A percentile compares a stretch with the other conserved stretches of the same genome.
Evolutionary conservation across 495 filamentous ascomycete genomes (phyloP).

Genomic region (Hypoxylon lienhwacheense): DNA sequence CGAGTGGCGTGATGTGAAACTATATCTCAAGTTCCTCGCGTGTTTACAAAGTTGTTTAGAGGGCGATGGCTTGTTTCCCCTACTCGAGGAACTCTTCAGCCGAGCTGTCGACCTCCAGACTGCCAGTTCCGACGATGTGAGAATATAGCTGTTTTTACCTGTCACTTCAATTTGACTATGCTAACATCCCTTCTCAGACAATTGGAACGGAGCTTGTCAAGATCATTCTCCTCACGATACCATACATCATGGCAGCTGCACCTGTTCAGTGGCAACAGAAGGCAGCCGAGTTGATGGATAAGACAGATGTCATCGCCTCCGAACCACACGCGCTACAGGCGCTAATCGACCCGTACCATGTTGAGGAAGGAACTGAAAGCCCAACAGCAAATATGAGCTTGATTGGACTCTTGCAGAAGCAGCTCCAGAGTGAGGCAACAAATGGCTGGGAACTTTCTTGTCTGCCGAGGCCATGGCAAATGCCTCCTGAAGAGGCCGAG

Average conservation of each 20-base stretch:
- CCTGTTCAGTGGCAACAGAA: slow-evolving; percentile 64
- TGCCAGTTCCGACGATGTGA: slow-evolving; percentile 84
- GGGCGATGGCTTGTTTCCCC: slow-evolving; percentile 80
- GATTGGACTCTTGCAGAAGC: slow-evolving; percentile 81
- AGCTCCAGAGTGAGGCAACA: slow-evolving; percentile 71
- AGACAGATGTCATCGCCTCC: slow-evolving; percentile 87
- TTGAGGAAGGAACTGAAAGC: slow-evolving; percentile 48
- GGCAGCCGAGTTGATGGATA: slow-evolving; percentile 77
- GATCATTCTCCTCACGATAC: slow-evolving; percentile 89
- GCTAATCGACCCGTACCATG: slow-evolving; percentile 79
- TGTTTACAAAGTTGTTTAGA: slow-evolving; percentile 78
- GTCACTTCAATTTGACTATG: slow-evolving; percentile 1
- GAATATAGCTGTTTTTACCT: slow-evolving; percentile 35
- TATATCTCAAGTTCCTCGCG: slow-evolving; percentile 81
- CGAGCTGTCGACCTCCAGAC: slow-evolving; percentile 87
- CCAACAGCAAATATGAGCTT: slow-evolving; percentile 57
- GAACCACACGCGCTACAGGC: slow-evolving; percentile 80
- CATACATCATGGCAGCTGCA: slow-evolving; percentile 81
- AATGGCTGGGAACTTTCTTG: slow-evolving; percentile 75
- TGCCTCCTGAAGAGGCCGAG: slow-evolving; percentile 53
- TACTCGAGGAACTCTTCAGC: slow-evolving; percentile 82
- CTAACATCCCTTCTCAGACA: slow-evolving; percentile 48
- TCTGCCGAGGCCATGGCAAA: slow-evolving; percentile 82
- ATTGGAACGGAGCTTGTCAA: slow-evolving; percentile 91
- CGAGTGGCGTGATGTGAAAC: slow-evolving; percentile 88